Percentiles rank a stretch among this genome's conserved stretches.
These are phyloP conservation scores for Ilex aquifolium DNA, from an alignment of 257 asterid genomes.

Conservation along the genomic window DNA sequence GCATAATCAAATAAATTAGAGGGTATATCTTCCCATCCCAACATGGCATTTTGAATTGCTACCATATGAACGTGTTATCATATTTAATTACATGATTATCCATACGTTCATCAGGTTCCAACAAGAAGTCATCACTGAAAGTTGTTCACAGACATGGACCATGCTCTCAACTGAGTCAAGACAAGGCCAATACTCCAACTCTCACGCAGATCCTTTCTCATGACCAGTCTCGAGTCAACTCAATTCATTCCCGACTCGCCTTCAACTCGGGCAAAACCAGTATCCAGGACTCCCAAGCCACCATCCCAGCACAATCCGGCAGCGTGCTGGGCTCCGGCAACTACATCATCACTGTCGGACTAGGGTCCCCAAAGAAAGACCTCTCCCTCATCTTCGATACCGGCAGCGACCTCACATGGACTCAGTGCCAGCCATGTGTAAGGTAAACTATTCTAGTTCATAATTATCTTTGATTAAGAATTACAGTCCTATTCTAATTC, in stretches of 20 bases:
- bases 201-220: neutral
- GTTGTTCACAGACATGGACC: conserved; percentile 3
- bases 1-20: no score
- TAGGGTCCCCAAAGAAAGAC: neutral
- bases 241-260: neutral
- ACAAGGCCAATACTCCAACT: neutral
- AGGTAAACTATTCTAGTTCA: no score
- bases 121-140: neutral
- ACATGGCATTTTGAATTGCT: no score
- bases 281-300: neutral
- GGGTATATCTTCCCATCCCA: no score
- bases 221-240: no score
- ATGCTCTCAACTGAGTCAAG: neutral
- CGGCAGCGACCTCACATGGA: conserved; percentile 2
- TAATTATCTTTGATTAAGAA: no score
- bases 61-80: no score
- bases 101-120: neutral
- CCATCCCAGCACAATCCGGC: neutral
- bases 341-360: neutral
- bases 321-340: neutral
- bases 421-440: neutral
- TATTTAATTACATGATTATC: no score
- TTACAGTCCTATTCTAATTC: no score
- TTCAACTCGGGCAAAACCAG: neutral
- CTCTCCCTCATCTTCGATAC: conserved; percentile 1